These are phyloP conservation scores for Glycine soja DNA, from an alignment of 306 rosid genomes.

Conservation along the genomic window DNA sequence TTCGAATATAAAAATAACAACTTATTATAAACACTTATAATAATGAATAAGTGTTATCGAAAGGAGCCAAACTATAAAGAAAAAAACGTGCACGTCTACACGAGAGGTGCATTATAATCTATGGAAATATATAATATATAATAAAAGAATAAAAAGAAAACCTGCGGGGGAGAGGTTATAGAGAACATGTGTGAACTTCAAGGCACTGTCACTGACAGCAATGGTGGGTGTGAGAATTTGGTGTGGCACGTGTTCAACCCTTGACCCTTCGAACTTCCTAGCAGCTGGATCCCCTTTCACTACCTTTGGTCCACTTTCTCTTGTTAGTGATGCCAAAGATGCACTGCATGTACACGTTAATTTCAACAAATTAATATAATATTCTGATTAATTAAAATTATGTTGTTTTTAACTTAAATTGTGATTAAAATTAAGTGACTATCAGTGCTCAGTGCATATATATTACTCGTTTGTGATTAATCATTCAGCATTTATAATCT, in stretches of 20 bases:
- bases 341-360: conserved; percentile 55
- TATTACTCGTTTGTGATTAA: too few relatives aligned
- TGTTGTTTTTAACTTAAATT: too few relatives aligned
- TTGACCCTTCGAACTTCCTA: conserved; percentile 39
- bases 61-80: too few relatives aligned
- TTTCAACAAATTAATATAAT: too few relatives aligned
- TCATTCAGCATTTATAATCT: too few relatives aligned
- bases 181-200: conserved; percentile 87
- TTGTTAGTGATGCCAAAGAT: conserved; percentile 86
- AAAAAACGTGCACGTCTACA: background rate
- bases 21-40: too few relatives aligned
- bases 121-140: background rate
- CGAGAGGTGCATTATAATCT: background rate
- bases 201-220: conserved; percentile 75
- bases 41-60: too few relatives aligned
- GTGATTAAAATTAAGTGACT: too few relatives aligned
- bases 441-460: too few relatives aligned
- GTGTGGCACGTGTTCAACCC: conserved; percentile 53
- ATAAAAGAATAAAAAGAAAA: conserved; percentile 25
- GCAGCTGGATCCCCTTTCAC: conserved; percentile 89
- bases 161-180: conserved; percentile 95
- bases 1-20: too few relatives aligned
- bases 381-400: too few relatives aligned
- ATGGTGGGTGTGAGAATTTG: conserved; percentile 58
- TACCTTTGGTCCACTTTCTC: conserved; percentile 89